Conservation (phyloP, 306 rosid genomes). For the Prunus campanulata region DNA sequence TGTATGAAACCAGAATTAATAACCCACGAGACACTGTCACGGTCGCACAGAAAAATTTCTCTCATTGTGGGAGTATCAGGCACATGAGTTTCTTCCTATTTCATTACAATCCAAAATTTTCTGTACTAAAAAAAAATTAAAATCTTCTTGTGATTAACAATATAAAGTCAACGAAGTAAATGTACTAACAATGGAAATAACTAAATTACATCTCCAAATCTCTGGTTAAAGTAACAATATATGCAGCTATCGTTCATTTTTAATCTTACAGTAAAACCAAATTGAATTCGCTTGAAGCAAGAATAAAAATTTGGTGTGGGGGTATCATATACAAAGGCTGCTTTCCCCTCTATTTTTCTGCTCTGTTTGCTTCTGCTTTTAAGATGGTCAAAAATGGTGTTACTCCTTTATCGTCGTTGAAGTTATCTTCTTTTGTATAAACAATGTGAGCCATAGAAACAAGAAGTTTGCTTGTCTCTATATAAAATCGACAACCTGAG, state of each 20-base stretch:
- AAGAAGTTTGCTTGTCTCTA: conserved; percentile 24
- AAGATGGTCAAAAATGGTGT: conserved; percentile 10
- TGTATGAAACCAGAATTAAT: too few species aligned
- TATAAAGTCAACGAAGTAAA: too few species aligned
- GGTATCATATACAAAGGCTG: neutral
- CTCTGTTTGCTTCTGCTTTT: neutral
- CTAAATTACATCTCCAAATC: neutral
- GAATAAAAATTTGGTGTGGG: neutral
- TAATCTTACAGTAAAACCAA: neutral
- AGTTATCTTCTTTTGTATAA: neutral
- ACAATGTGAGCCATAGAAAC: neutral
- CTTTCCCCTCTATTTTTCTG: neutral
- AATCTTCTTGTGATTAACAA: too few species aligned
- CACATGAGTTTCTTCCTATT: too few species aligned
- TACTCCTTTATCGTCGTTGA: neutral
- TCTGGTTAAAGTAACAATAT: neutral
- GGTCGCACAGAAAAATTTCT: too few species aligned
- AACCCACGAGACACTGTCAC: too few species aligned
- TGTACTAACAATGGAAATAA: neutral
- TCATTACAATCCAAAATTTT: too few species aligned
- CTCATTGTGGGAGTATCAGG: too few species aligned
- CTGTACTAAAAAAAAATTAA: too few species aligned
- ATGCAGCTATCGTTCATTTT: neutral
- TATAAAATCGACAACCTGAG: conserved; percentile 51
- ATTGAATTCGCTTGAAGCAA: neutral